phyloP scores from a whole-genome alignment of 805 yeast genomes.

The Huiozyma sinensis region DNA sequence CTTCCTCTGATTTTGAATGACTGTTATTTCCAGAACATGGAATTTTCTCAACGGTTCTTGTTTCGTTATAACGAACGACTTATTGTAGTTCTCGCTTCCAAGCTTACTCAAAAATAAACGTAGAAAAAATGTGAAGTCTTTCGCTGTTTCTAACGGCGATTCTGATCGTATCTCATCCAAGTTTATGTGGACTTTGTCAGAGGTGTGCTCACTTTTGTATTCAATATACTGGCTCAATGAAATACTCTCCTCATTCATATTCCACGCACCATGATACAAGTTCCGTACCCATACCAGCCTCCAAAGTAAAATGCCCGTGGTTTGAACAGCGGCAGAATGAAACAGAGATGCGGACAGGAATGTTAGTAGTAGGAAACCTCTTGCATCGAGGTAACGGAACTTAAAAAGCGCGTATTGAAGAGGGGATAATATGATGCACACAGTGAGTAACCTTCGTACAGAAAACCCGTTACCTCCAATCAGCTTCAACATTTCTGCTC shows the following conservation, averaged over 20 bases:
- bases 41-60: neutral
- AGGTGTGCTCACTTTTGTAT: neutral
- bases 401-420: slow-evolving; percentile 11
- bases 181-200: neutral
- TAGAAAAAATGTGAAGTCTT: too few relatives aligned
- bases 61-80: neutral
- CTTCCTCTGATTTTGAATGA: slow-evolving; percentile 25
- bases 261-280: slow-evolving; percentile 5
- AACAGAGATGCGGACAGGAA: slow-evolving; percentile 7
- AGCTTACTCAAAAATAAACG: too few relatives aligned
- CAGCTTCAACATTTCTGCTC: slow-evolving; percentile 8
- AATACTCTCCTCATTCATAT: neutral
- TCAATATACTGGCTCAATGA: neutral
- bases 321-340: slow-evolving; percentile 23
- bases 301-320: slow-evolving; percentile 21
- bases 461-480: neutral
- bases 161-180: neutral
- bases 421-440: slow-evolving; percentile 10
- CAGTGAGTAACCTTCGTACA: neutral
- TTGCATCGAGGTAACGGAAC: slow-evolving; percentile 4
- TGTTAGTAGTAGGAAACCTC: slow-evolving; percentile 7
- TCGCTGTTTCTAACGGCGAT: too few relatives aligned
- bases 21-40: slow-evolving; percentile 13
- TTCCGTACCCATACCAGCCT: slow-evolving; percentile 14
- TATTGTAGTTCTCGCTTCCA: neutral